Evolutionary conservation across 2,329 filamentous ascomycete species (phyloP).

Genomic region (Neofusicoccum sp.): DNA sequence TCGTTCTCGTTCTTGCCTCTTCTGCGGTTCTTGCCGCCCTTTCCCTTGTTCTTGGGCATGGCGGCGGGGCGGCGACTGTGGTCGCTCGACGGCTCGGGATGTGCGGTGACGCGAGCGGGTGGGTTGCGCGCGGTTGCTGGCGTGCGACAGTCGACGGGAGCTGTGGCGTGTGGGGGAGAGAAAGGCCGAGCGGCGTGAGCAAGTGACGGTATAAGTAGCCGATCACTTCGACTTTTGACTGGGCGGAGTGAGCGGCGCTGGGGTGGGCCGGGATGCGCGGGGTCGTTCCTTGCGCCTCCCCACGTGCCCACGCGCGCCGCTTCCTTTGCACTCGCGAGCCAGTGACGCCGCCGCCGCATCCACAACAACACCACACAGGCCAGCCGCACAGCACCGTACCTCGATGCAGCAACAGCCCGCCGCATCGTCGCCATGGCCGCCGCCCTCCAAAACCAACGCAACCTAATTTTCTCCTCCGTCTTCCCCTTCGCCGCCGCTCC

Average conservation of each 20-base stretch:
- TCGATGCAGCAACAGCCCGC: background rate
- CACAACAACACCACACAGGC: background rate
- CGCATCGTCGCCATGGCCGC: constrained; percentile 5
- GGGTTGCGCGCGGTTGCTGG: background rate
- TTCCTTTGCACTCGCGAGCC: background rate
- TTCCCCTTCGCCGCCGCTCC: constrained; percentile 35
- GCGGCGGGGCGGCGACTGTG: background rate
- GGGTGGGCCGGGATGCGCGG: background rate
- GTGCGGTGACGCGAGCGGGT: background rate
- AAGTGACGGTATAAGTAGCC: background rate
- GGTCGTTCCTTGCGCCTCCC: background rate
- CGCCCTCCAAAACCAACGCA: constrained; percentile 9
- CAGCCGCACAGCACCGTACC: background rate
- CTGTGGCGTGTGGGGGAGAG: background rate
- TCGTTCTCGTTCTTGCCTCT: constrained; percentile 95
- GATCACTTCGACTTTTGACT: too few species aligned
- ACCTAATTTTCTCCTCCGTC: constrained; percentile 43
- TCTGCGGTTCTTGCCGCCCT: constrained; percentile 98
- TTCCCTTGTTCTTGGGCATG: constrained; percentile 29
- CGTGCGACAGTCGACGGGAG: background rate
- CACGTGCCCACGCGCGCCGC: background rate
- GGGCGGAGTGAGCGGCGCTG: background rate
- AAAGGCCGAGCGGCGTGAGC: background rate
- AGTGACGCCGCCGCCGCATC: background rate
- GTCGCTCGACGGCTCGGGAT: background rate